Evolutionary conservation across 371 early-diverging fungal species (phyloP), one percentile per base, ranked within the genome.

Genomic region (Rhizopus arrhizus): DNA sequence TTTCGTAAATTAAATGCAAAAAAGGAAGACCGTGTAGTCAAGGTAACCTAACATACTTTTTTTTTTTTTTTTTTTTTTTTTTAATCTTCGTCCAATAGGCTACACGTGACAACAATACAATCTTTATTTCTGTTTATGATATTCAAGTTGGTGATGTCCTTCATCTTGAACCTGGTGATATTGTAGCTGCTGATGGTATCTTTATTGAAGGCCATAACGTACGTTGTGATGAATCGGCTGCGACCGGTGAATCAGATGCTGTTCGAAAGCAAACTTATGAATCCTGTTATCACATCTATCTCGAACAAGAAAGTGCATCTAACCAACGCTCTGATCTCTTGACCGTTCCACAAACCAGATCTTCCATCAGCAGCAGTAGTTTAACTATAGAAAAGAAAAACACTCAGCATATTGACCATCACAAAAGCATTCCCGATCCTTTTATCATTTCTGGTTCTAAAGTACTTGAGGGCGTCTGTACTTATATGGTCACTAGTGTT

Each of bases 131-230:
- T 28, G 90, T 95, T 35, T 89, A 88, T 67, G 90, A 93, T 56
- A 65, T 94, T 45, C 85, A 89, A 69, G 91, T 97, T 7, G 95
- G 97, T 36, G 97, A 97, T 71, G 81, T 97, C 33, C 65, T 96
- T 54, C 69, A 87, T 58, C 75, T 98, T 35, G 96, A 98, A 73
- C 93, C 95, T 11, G 98, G 98, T 42, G 97, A 97, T 70, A 89
- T 96, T 47, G 80, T 96, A 35, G 82, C 91, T 6, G 95, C 89
- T 12, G 98, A 98, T 69, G 94, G 95, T 65, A 77, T 97, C 48
- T 85, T 89, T 56, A 79, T 95, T 47, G 78, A 78, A 48, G 94
- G 94, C 28, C 90, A 90, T 66, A 91, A 93, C 72, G 78, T 97
- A 40, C 83, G 77, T 8, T 91, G 91, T 70, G 97, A 97, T 71